Base-by-base conservation (phyloP, 2,329 filamentous ascomycete genomes). In the Aspergillus candidus region DNA sequence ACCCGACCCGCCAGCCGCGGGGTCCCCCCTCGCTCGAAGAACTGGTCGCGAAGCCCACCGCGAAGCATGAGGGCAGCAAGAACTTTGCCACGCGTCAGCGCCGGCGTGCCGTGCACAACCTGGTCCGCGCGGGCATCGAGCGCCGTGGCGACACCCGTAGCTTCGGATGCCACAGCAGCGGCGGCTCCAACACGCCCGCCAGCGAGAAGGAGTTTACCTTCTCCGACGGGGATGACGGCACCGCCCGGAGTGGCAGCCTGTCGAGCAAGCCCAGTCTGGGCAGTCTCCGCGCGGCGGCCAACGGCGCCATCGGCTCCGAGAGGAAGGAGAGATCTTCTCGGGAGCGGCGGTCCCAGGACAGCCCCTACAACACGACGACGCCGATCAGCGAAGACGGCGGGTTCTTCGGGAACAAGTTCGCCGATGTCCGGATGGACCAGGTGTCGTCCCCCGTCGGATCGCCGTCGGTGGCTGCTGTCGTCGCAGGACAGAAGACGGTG, bases 61-160 rank as follows among this genome's bases (percentile, higher is more conserved):
- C 88, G 54, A 95, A 89, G 72, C 81, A 91, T 52, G 91, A 97
- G 66, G 93, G 91, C 17, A 96, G 91, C 81, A 74, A 96, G 80
- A 98, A 98, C 73, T 98, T 98, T 70, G 86, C 86, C 10, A 83
- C 89, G 44, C 89, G 93, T 49, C 90, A 94, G 60, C 88, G 93
- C 48, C 88, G 91, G 52, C 89, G 86, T 57, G 93, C 93, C 18
- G 83, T 98, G 35, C 83, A 90, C 72, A 96, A 89, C 63, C 79
- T 98, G 39, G 87, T 96, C 49, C 86, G 87, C 53, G 91, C 91
- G 42, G 90, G 91, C 12, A 78, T 93, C 51, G 88, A 89, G 61
- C 86, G 93, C 47, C 88, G 91, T 44, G 78, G 65, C n/a, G 63
- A 78, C 75, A 85, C 78, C 70, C 75, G 83, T 46, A 86, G 84